Percentiles rank a stretch among this genome's conserved stretches.
Conservation (phyloP, 176 grass and related monocot species). For the Hordeum marinum region DNA sequence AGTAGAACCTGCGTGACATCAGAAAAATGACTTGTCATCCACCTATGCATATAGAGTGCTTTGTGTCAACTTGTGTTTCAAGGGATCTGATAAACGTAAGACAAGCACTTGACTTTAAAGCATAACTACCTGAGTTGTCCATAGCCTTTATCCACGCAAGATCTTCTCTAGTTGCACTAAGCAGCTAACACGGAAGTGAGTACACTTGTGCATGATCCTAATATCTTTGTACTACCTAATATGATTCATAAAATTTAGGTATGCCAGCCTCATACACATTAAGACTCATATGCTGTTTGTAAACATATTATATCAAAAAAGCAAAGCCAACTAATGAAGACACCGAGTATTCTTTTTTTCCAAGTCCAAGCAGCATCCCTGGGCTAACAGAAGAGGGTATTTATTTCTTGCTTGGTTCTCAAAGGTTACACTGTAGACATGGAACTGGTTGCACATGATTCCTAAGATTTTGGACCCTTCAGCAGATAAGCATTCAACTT, state of each 20-base stretch:
- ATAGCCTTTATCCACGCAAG: not conserved
- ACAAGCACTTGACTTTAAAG: not conserved
- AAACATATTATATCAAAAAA: not conserved
- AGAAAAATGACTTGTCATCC: not conserved
- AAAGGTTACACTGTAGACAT: not conserved
- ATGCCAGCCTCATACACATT: not conserved
- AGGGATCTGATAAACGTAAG: not conserved
- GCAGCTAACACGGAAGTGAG: not conserved
- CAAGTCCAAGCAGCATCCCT: not conserved
- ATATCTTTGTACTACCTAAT: not conserved
- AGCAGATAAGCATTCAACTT: not conserved
- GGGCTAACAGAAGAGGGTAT: not conserved
- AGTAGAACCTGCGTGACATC: slow-evolving; percentile 62
- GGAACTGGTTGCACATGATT: not conserved
- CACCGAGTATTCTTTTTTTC: not conserved
- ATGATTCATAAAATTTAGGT: not conserved
- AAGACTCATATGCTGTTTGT: not conserved
- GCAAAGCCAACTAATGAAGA: not conserved
- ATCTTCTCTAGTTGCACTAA: not conserved
- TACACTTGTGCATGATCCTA: not conserved
- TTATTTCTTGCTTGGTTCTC: not conserved
- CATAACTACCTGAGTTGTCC: not conserved
- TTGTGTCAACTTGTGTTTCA: not conserved
- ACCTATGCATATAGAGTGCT: not conserved
- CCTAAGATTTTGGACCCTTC: not conserved